Conservation (phyloP, 2,329 filamentous ascomycete species). For the Helicocarpus griseus region DNA sequence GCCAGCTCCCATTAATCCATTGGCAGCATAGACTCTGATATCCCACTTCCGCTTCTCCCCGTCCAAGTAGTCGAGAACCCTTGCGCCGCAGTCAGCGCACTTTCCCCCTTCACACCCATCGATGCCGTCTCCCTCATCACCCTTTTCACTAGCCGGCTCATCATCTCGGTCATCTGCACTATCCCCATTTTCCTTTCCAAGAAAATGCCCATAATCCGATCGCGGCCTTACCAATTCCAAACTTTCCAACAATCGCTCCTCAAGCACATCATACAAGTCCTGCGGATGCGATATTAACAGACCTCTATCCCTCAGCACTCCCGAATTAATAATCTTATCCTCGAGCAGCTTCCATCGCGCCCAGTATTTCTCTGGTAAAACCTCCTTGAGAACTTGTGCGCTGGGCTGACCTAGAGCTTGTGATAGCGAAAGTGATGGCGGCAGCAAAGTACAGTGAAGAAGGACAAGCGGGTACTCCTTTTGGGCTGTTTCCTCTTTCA, state of each 20-base stretch:
- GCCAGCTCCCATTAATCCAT: slow-evolving; percentile 82
- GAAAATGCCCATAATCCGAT: slow-evolving; percentile 51
- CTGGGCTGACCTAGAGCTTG: slow-evolving; percentile 23
- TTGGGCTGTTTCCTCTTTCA: slow-evolving; percentile 1
- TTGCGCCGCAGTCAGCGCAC: slow-evolving; percentile 42
- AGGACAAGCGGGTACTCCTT: slow-evolving; percentile 49
- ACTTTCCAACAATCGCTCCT: slow-evolving; percentile 52
- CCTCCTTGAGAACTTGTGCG: slow-evolving; percentile 37
- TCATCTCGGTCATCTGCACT: slow-evolving; percentile 23
- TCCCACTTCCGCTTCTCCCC: slow-evolving; percentile 45
- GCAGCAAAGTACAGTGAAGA: slow-evolving; percentile 51
- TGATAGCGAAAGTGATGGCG: slow-evolving; percentile 40
- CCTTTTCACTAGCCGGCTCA: slow-evolving; percentile 22
- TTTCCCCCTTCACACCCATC: slow-evolving; percentile 25
- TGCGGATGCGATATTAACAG: slow-evolving; percentile 54
- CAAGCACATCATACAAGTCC: slow-evolving; percentile 53
- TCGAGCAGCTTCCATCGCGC: slow-evolving; percentile 43
- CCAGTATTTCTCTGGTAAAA: slow-evolving; percentile 39
- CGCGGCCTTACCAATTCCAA: slow-evolving; percentile 47
- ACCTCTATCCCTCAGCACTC: slow-evolving; percentile 47
- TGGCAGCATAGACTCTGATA: slow-evolving; percentile 87
- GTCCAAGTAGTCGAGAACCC: slow-evolving; percentile 34
- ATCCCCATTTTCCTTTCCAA: slow-evolving; percentile 26
- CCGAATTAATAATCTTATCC: slow-evolving; percentile 42
- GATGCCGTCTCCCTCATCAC: slow-evolving; percentile 26